Evolutionary conservation across 768 basidiomycete genomes (phyloP), one percentile per base, ranked within the genome.

Genomic region (Dioszegia hungarica): DNA sequence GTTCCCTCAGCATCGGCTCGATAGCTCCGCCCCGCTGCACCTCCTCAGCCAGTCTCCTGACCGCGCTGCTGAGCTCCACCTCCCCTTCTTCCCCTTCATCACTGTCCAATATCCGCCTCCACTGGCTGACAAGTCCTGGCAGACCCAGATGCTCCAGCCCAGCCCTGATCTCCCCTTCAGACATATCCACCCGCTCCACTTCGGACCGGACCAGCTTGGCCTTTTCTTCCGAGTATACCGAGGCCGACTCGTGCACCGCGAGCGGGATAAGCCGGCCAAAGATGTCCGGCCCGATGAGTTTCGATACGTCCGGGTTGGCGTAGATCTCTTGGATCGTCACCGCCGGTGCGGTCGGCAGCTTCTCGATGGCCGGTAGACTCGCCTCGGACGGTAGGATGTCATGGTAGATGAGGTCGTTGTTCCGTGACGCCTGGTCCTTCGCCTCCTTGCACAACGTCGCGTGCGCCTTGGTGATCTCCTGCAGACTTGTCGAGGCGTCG

Each of bases 321-420:
- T 94, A 99, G 1, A 97, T 86, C 59, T 98, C 93, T 68, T 98
- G 93, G 55, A 98, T 99, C 3, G 72, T 74, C 50, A 95, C 86
- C 0, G 90, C 85, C 0, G 85, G 85, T 1, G 91, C 92, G 4
- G 93, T 85, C 0, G 66, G 66, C 0, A 87, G 80, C 74, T 91
- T 92, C 54, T 98, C 95, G 59, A 99, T 84, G 9, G 78, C 70
- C 0, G 92, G 84, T 0, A 98, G 81, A 0, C 87, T 82, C 34
- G 93, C 89, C 1, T 85, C 81, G 9, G 87, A 78, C 5, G 91
- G 89, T 0, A 91, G 77, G 54, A 93, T 82, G 3, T 90, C 90
- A 70, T 98, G 91, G 79, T 99, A 99, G 62, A 99, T 94, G 49
- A 99, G 83, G 71, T 98, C 94, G 75, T 98, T 98, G 78, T 95